A percentile compares a stretch with the other conserved stretches of the same genome.
Conservation (phyloP, 1,284 basidiomycete species). For the Phellinidium pouzarii region DNA sequence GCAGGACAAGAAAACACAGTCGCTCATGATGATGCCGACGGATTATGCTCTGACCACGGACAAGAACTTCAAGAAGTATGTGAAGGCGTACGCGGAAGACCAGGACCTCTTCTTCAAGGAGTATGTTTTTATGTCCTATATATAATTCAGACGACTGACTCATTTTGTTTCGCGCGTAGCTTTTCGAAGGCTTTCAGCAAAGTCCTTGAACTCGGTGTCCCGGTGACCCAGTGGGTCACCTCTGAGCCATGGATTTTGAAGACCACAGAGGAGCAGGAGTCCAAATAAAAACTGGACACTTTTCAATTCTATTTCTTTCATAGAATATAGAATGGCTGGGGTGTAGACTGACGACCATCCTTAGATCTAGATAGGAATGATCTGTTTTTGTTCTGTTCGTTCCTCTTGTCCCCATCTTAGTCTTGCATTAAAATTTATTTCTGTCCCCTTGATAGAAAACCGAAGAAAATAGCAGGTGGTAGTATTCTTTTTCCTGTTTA, state of each 20-base stretch:
- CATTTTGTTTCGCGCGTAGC: conserved; percentile 29
- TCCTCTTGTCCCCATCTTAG: no score
- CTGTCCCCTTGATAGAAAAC: no score
- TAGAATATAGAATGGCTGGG: no score
- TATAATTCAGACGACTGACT: conserved; percentile 3
- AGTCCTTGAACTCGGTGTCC: conserved; percentile 88
- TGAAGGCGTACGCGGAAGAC: conserved; percentile 78
- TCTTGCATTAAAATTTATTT: no score
- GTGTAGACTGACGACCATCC: no score
- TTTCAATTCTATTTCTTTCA: no score
- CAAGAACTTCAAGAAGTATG: conserved; percentile 84
- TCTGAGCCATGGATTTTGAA: conserved; percentile 70
- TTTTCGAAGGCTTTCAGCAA: conserved; percentile 73
- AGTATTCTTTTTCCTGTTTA: no score
- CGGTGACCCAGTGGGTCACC: conserved; percentile 64
- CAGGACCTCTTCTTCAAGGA: conserved; percentile 87
- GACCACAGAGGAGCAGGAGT: conserved; percentile 23
- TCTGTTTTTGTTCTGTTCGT: no score
- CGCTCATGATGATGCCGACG: conserved; percentile 94
- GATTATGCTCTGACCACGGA: conserved; percentile 81
- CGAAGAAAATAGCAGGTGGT: no score
- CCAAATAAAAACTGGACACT: neutral
- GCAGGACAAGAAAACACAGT: conserved; percentile 83
- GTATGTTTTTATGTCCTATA: conserved; percentile 38
- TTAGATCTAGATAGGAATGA: no score